These are phyloP conservation scores for Colletotrichum godetiae DNA, from an alignment of 2,329 filamentous ascomycete genomes.

Conservation along the genomic window DNA sequence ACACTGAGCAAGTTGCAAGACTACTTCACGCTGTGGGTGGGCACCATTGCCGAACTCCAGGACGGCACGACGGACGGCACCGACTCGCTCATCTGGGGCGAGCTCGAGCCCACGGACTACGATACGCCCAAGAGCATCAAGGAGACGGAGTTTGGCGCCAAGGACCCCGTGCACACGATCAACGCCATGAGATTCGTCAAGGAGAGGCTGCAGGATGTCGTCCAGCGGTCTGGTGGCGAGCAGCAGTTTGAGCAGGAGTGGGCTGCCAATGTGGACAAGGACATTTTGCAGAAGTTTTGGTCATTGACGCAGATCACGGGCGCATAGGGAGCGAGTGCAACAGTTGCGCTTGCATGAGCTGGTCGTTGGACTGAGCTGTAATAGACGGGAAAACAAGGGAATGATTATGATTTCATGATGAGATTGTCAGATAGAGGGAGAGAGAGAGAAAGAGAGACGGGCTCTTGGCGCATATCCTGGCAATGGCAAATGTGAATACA, in stretches of 20 bases:
- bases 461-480: neutral
- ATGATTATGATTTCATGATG: conserved; percentile 31
- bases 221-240: conserved; percentile 72
- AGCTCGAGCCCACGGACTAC: conserved; percentile 59
- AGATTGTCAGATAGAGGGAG: conserved; percentile 8
- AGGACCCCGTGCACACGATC: conserved; percentile 76
- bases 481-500: conserved; percentile 5
- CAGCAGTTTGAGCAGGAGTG: conserved; percentile 75
- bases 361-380: neutral
- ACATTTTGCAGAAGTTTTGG: conserved; percentile 74
- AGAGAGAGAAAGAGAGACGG: neutral
- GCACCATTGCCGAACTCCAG: conserved; percentile 73
- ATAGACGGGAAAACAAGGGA: neutral
- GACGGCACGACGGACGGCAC: conserved; percentile 65
- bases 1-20: conserved; percentile 74
- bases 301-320: conserved; percentile 16
- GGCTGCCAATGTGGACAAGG: conserved; percentile 79
- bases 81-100: conserved; percentile 63
- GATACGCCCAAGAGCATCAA: conserved; percentile 66
- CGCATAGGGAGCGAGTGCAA: neutral
- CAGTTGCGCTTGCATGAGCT: neutral
- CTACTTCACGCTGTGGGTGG: conserved; percentile 81
- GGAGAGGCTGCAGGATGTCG: conserved; percentile 68
- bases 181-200: conserved; percentile 73
- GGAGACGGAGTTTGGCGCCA: conserved; percentile 63